Percentiles rank a stretch among this genome's conserved stretches.
These are phyloP conservation scores for Cutaneotrichosporon sp. DNA, from an alignment of 1,284 basidiomycete species.

Conservation along the genomic window DNA sequence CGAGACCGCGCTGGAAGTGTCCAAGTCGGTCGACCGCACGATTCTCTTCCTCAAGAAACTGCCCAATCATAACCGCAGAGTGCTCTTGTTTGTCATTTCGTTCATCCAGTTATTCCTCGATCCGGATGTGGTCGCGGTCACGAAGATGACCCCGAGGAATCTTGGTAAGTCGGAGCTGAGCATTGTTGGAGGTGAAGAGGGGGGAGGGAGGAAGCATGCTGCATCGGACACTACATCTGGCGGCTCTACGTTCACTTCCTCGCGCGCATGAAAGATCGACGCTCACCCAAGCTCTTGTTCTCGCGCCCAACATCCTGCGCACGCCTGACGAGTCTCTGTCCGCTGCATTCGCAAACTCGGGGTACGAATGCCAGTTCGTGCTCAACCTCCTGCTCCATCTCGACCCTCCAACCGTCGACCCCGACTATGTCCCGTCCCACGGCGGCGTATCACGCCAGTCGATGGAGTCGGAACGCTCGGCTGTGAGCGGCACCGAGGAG, in stretches of 20 bases:
- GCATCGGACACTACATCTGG: too few species aligned
- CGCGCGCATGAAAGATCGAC: too few species aligned
- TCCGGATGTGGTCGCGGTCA: slow-evolving; percentile 62
- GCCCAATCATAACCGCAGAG: slow-evolving; percentile 75
- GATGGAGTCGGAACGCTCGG: slow-evolving; percentile 1
- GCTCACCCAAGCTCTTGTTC: slow-evolving; percentile 63
- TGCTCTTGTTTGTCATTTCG: slow-evolving; percentile 77
- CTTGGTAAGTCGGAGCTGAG: slow-evolving; percentile 29
- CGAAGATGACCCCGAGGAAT: slow-evolving; percentile 69
- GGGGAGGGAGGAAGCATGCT: too few species aligned
- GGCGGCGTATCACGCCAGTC: slow-evolving; percentile 7
- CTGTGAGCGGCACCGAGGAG: too few species aligned
- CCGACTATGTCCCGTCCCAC: slow-evolving; percentile 54
- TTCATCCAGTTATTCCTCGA: slow-evolving; percentile 83
- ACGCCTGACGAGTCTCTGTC: slow-evolving; percentile 76
- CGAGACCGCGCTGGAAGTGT: slow-evolving; percentile 60
- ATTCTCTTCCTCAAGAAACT: slow-evolving; percentile 68
- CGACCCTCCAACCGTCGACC: slow-evolving; percentile 66
- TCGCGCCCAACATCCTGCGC: slow-evolving; percentile 80
- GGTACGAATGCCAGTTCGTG: slow-evolving; percentile 81
- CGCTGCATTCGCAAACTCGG: slow-evolving; percentile 80
- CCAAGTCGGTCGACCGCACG: slow-evolving; percentile 62
- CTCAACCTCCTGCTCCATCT: slow-evolving; percentile 74
- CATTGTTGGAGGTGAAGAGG: too few species aligned
- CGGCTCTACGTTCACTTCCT: too few species aligned